These are phyloP conservation scores for Escallonia herrerae DNA, from an alignment of 129 eudicot genomes.

Conservation along the genomic window DNA sequence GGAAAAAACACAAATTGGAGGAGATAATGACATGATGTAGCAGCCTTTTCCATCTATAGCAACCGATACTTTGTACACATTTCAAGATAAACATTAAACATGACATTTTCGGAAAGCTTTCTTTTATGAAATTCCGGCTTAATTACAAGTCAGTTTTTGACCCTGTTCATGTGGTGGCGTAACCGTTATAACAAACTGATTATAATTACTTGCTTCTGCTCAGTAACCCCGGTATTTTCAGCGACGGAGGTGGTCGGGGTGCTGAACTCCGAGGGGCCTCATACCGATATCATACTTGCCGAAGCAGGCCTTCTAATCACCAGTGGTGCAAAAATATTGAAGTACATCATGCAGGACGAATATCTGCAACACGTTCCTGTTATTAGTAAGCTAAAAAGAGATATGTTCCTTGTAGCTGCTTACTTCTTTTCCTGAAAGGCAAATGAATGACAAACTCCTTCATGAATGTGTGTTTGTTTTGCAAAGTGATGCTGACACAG, in stretches of 20 bases:
- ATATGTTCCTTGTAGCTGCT: neutral
- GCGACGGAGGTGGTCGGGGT: slow-evolving; percentile 95
- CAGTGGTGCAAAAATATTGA: slow-evolving; percentile 76
- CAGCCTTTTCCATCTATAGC: no score
- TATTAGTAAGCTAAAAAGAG: slow-evolving; percentile 58
- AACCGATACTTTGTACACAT: no score
- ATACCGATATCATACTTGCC: slow-evolving; percentile 78
- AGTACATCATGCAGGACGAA: slow-evolving; percentile 77
- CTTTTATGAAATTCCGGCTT: no score
- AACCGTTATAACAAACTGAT: neutral
- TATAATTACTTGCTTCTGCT: slow-evolving; percentile 13
- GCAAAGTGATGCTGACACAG: slow-evolving; percentile 86
- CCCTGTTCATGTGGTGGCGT: no score
- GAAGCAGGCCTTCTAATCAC: slow-evolving; percentile 90
- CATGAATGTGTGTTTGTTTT: slow-evolving; percentile 2
- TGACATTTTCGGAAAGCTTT: no score
- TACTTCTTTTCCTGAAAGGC: neutral
- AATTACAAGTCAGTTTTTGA: no score
- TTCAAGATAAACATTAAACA: no score
- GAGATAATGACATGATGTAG: no score
- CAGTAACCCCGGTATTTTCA: slow-evolving; percentile 84
- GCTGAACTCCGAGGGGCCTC: slow-evolving; percentile 87
- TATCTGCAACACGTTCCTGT: slow-evolving; percentile 76
- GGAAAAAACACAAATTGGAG: no score
- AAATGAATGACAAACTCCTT: neutral